Evolutionary conservation across 371 early-diverging fungal genomes (phyloP).

Genomic region (Nematocida ironsii): DNA sequence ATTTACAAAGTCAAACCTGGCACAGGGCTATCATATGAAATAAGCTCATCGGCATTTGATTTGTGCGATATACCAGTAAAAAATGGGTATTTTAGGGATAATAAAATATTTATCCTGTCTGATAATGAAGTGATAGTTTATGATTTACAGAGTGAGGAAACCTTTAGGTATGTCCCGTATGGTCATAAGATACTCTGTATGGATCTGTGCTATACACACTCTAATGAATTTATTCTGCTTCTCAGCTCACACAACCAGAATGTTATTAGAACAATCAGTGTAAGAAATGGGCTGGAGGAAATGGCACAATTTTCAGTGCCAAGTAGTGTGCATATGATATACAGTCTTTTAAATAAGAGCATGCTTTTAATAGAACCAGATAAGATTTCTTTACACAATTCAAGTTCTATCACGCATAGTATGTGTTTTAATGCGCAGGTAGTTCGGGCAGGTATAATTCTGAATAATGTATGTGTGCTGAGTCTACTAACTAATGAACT

Average conservation of each 20-base stretch:
- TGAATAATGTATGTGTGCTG: constrained; percentile 22
- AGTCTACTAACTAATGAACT: neutral
- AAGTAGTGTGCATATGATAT: constrained; percentile 23
- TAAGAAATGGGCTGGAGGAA: constrained; percentile 25
- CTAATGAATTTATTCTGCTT: neutral
- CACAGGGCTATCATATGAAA: neutral
- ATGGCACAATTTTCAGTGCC: constrained; percentile 16
- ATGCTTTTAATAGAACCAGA: constrained; percentile 7
- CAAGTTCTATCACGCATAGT: neutral
- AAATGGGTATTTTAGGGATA: neutral
- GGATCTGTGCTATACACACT: neutral
- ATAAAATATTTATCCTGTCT: constrained; percentile 2
- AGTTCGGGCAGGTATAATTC: constrained; percentile 1
- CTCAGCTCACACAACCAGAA: neutral
- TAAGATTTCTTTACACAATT: neutral
- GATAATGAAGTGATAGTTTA: constrained; percentile 34
- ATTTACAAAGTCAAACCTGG: neutral
- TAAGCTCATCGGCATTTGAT: neutral
- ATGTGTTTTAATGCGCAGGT: constrained; percentile 22
- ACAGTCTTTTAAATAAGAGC: neutral
- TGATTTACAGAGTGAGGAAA: neutral
- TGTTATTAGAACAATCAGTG: neutral
- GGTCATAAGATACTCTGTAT: constrained; percentile 24
- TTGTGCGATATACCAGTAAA: neutral
- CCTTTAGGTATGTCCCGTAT: constrained; percentile 34